phyloP scores from a whole-genome alignment of 495 filamentous ascomycete genomes.

The Neurospora sp. region DNA sequence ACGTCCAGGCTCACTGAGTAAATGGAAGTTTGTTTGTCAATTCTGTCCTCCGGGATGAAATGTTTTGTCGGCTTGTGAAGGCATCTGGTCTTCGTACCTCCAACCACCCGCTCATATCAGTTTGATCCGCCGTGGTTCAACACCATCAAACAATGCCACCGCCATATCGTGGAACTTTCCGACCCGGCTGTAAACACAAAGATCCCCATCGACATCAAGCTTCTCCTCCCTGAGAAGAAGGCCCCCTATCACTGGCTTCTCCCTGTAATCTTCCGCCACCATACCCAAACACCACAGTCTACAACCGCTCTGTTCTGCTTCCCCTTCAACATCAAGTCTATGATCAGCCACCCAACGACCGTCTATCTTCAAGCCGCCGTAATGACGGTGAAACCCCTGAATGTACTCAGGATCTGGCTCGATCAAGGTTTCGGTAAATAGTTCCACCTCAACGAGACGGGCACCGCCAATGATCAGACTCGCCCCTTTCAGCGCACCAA shows the following conservation, averaged over 20 bases:
- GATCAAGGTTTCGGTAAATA: neutral
- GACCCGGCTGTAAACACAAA: neutral
- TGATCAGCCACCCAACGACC: neutral
- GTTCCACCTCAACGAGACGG: neutral
- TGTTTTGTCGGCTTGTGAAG: no score
- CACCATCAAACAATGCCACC: neutral
- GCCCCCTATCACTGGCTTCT: neutral
- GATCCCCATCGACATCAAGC: neutral
- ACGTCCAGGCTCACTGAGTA: no score
- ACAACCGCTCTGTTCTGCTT: neutral
- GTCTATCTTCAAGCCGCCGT: neutral
- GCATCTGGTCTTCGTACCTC: no score
- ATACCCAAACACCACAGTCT: neutral
- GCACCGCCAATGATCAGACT: neutral
- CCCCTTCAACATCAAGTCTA: neutral
- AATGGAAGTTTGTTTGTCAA: no score
- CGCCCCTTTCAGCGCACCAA: neutral
- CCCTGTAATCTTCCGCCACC: neutral
- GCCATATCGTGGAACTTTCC: neutral
- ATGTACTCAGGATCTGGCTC: neutral
- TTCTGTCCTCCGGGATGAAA: no score
- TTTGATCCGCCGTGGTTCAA: neutral
- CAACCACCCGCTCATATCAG: neutral
- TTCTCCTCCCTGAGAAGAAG: neutral
- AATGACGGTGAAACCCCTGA: accelerated